phyloP scores from a whole-genome alignment of 2,329 filamentous ascomycete species.

The Calonectria leucothoes region DNA sequence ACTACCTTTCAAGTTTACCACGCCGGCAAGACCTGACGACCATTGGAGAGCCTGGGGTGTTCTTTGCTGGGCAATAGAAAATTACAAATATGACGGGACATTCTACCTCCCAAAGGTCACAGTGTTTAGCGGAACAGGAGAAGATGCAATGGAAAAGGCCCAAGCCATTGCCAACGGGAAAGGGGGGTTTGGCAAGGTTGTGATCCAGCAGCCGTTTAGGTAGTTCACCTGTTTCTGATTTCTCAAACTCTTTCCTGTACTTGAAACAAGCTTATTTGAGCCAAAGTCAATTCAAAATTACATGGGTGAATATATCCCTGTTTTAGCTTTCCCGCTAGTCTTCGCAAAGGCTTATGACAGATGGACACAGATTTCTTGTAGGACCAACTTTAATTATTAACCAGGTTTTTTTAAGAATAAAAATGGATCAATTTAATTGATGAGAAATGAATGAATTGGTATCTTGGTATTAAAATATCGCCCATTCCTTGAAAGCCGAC shows the following conservation, averaged over 20 bases:
- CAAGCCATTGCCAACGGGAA: not conserved
- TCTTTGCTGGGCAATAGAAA: not conserved
- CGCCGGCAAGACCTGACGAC: not conserved
- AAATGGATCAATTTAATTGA: not conserved
- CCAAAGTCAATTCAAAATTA: not conserved
- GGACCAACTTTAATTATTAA: not conserved
- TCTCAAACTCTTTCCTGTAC: not conserved
- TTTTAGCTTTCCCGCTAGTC: not conserved
- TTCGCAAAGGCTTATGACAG: too few relatives aligned
- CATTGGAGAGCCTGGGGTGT: slow-evolving; percentile 4
- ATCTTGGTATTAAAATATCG: not conserved
- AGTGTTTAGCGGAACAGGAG: not conserved
- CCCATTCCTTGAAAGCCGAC: not conserved
- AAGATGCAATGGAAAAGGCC: not conserved
- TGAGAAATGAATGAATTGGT: not conserved
- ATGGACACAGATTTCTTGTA: too few relatives aligned
- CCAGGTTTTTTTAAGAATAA: not conserved
- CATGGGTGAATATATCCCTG: not conserved
- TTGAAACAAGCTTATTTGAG: not conserved
- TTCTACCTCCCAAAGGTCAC: not conserved
- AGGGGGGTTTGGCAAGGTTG: not conserved
- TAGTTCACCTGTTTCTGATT: not conserved
- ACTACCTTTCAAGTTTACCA: not conserved
- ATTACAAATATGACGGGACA: not conserved
- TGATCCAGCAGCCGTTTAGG: not conserved